Evolutionary conservation across 148 eudicot genomes (phyloP).

Genomic region (Nyssa sinensis): DNA sequence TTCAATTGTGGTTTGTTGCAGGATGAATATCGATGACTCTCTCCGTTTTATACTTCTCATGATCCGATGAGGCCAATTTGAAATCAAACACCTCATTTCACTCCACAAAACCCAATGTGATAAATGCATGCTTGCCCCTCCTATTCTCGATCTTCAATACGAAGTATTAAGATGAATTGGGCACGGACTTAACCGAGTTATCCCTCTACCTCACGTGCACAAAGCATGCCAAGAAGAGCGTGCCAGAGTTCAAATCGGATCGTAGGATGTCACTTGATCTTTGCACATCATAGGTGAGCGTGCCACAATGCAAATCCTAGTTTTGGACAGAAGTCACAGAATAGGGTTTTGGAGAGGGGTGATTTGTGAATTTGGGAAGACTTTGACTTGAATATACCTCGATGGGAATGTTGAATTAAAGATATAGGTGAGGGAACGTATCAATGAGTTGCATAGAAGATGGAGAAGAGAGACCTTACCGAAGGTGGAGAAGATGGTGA

Average conservation of each 20-base stretch:
- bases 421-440: too few species aligned
- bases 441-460: too few species aligned
- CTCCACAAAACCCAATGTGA: conserved; percentile 84
- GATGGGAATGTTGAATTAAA: too few species aligned
- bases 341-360: background rate
- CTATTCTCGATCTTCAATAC: conserved; percentile 92
- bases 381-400: too few species aligned
- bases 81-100: conserved; percentile 97
- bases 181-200: conserved; percentile 67
- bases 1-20: conserved; percentile 83
- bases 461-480: too few species aligned
- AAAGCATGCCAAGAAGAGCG: conserved; percentile 86
- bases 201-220: conserved; percentile 74
- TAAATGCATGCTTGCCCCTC: conserved; percentile 79
- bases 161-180: conserved; percentile 86
- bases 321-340: too few species aligned
- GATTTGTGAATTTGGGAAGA: too few species aligned
- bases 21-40: conserved; percentile 84
- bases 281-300: too few species aligned
- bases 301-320: too few species aligned
- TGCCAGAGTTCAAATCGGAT: conserved; percentile 84
- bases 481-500: too few species aligned
- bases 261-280: conserved; percentile 82
- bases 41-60: conserved; percentile 78
- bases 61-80: conserved; percentile 92